Evolutionary conservation across 2,329 filamentous ascomycete species (phyloP), one percentile per base, ranked within the genome.

Genomic region (Aspergillus tanneri): DNA sequence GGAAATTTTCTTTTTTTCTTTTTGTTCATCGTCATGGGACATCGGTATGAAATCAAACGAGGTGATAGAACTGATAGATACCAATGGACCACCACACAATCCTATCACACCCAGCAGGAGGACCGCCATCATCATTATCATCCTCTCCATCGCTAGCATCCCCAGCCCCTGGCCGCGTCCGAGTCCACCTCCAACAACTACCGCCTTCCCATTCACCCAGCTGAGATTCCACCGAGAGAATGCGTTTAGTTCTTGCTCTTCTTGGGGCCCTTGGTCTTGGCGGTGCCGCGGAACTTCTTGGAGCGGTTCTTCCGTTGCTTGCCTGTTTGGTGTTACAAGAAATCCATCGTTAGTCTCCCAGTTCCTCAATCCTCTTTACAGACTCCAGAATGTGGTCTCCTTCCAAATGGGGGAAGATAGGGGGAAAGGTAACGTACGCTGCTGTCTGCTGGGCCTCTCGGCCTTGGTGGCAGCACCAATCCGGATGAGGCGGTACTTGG

Each of bases 291-390:
- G 77, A 96, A 87, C 74, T 92, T 93, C 90, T 99, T 97, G 80
- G 88, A 85, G 77, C 92, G 86, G 89, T 99, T 99, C 90, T 99
- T 99, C 83, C 93, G 88, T 83, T 97, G 93, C 85, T 99, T 99
- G 87, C 92, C 92, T 97, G 78, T 81, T 65, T 51, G 51, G 34
- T 23, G 35, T 28, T 43, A 40, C 35, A 23, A 32, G 24, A 16
- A 37, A 25, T 19, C 28, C 46, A n/a, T 43, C 38, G 35, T 42
- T 38, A 23, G 21, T 35, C 14, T 34, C 22, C 23, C 25, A 22
- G n/a, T n/a, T n/a, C n/a, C n/a, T n/a, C n/a, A n/a, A n/a, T n/a
- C n/a, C n/a, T n/a, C n/a, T n/a, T n/a, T n/a, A n/a, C n/a, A n/a
- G n/a, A n/a, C n/a, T n/a, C n/a, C n/a, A n/a, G n/a, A n/a, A n/a